phyloP scores from a whole-genome alignment of 768 basidiomycete genomes.

The Kwoniella sp. region DNA sequence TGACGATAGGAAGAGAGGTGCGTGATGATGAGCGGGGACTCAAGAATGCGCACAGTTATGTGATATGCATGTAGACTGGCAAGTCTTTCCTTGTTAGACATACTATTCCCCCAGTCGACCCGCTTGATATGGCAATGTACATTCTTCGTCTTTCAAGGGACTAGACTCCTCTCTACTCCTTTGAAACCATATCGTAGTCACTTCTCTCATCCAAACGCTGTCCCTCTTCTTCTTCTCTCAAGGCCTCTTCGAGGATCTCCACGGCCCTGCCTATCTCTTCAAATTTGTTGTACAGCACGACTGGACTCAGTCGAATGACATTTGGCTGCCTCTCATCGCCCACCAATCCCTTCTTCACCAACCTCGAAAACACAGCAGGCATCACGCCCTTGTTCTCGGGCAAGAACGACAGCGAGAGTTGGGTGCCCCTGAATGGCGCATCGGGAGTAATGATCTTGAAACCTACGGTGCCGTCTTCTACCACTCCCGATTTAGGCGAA shows the following conservation, averaged over 20 bases:
- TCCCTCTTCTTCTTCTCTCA: slow-evolving; percentile 41
- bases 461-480: slow-evolving; percentile 54
- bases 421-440: slow-evolving; percentile 73
- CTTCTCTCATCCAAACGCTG: slow-evolving; percentile 1
- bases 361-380: slow-evolving; percentile 66
- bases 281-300: slow-evolving; percentile 81
- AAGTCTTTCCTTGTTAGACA: too few species aligned
- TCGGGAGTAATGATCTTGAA: slow-evolving; percentile 94
- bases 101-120: too few species aligned
- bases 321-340: slow-evolving; percentile 91
- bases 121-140: not conserved
- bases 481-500: not conserved
- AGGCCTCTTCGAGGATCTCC: slow-evolving; percentile 64
- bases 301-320: slow-evolving; percentile 85
- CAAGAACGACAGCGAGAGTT: slow-evolving; percentile 74
- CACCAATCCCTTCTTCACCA: slow-evolving; percentile 74
- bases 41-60: too few species aligned
- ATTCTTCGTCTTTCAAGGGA: too few species aligned
- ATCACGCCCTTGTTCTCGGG: slow-evolving; percentile 64
- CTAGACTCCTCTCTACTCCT: slow-evolving; percentile 6
- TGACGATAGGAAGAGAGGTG: too few species aligned
- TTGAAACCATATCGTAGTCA: slow-evolving; percentile 22
- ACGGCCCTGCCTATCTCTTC: slow-evolving; percentile 75
- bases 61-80: too few species aligned
- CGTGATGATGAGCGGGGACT: too few species aligned